Conservation (phyloP, 1,284 basidiomycete genomes). For the Heterobasidion occidentale region DNA sequence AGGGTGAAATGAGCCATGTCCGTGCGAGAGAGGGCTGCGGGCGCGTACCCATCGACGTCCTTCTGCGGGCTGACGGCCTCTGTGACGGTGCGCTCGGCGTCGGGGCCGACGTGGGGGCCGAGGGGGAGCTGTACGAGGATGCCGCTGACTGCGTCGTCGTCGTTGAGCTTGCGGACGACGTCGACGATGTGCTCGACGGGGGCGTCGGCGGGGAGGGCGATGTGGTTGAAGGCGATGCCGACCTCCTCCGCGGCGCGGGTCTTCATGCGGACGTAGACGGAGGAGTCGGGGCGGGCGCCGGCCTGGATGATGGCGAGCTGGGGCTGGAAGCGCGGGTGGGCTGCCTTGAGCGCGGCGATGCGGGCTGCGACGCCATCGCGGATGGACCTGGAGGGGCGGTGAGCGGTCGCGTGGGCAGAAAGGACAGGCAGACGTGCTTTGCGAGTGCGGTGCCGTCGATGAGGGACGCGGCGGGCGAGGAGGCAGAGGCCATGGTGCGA, state of each 20-base stretch:
- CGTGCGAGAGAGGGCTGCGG: constrained; percentile 5
- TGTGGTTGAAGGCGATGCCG: constrained; percentile 85
- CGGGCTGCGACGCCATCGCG: constrained; percentile 65
- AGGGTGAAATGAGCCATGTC: constrained; percentile 6
- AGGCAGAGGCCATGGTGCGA: constrained; percentile 43
- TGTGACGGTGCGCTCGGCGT: constrained; percentile 86
- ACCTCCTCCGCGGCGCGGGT: constrained; percentile 92
- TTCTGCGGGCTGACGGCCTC: constrained; percentile 94
- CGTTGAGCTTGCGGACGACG: constrained; percentile 78
- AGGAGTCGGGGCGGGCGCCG: constrained; percentile 85
- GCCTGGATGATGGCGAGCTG: constrained; percentile 93
- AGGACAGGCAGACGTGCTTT: constrained; percentile 47
- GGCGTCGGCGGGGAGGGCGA: constrained; percentile 66
- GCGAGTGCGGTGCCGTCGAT: constrained; percentile 90
- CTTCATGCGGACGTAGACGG: constrained; percentile 97
- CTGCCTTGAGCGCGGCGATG: constrained; percentile 54
- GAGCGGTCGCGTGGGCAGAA: constrained; percentile 4
- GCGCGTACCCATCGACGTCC: constrained; percentile 89
- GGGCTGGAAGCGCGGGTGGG: constrained; percentile 81
- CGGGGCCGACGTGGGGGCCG: constrained; percentile 75
- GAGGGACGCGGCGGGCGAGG: constrained; percentile 33
- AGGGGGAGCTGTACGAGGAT: constrained; percentile 98
- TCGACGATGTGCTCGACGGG: constrained; percentile 74
- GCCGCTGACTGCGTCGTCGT: constrained; percentile 78
- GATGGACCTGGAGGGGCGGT: constrained; percentile 50